Percentiles rank a stretch among this genome's conserved stretches.
phyloP scores from a whole-genome alignment of 177 flowering plant genomes.

The Vitis hybrid region DNA sequence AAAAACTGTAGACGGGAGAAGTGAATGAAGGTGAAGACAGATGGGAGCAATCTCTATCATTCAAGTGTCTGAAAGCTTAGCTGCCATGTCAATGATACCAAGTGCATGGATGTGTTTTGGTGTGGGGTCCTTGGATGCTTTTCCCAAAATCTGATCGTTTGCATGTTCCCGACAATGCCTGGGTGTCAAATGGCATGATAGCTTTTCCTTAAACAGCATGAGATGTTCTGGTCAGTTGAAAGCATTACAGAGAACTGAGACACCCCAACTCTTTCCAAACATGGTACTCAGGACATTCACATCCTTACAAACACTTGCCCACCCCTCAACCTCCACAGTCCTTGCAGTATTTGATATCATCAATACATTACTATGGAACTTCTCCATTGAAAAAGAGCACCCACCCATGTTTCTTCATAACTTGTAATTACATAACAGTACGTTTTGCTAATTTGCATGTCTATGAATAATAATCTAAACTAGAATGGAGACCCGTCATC shows the following conservation, averaged over 20 bases:
- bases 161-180: constrained; percentile 52
- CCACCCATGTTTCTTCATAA: too few species aligned
- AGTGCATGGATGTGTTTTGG: not conserved
- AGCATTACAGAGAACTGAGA: constrained; percentile 20
- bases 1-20: not conserved
- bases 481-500: too few species aligned
- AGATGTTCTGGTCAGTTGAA: constrained; percentile 28
- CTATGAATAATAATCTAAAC: too few species aligned
- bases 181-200: constrained; percentile 42
- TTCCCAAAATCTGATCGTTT: constrained; percentile 37
- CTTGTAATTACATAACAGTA: too few species aligned
- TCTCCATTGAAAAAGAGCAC: too few species aligned
- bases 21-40: not conserved
- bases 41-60: constrained; percentile 9
- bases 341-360: not conserved
- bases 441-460: too few species aligned
- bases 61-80: not conserved
- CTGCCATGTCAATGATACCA: constrained; percentile 1
- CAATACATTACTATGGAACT: too few species aligned
- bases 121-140: constrained; percentile 6
- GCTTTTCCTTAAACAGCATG: constrained; percentile 36
- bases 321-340: not conserved
- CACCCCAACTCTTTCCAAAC: constrained; percentile 15
- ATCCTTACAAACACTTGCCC: constrained; percentile 1
- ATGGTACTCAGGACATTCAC: constrained; percentile 11